A percentile compares a stretch with the other conserved stretches of the same genome.
These are phyloP conservation scores for Suhomyces chickasaworum DNA, from an alignment of 1,139 yeast genomes.

Conservation along the genomic window DNA sequence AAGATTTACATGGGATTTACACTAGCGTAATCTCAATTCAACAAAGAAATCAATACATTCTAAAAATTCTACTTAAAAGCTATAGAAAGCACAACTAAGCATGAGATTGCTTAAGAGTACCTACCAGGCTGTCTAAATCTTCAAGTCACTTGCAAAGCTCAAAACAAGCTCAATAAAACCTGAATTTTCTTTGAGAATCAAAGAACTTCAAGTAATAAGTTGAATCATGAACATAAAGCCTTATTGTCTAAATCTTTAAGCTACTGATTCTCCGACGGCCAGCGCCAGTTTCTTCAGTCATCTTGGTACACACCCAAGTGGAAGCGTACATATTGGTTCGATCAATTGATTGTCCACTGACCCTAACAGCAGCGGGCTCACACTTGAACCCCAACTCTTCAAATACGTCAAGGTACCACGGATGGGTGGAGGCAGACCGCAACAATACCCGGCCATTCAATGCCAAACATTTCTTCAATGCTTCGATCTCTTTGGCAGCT, in stretches of 20 bases:
- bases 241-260: conserved; percentile 37
- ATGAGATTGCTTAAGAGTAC: no score
- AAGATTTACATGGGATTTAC: background rate
- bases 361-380: conserved; percentile 68
- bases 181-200: no score
- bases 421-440: conserved; percentile 71
- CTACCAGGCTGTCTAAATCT: no score
- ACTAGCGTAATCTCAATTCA: background rate
- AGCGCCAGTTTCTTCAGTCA: conserved; percentile 22
- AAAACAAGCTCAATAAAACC: no score
- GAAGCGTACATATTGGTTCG: conserved; percentile 87
- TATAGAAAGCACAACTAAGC: no score
- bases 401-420: conserved; percentile 76
- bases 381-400: conserved; percentile 68
- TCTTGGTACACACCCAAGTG: conserved; percentile 78
- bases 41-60: background rate
- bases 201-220: no score
- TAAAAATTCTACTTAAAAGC: background rate
- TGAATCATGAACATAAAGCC: no score
- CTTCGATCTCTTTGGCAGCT: conserved; percentile 66
- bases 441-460: conserved; percentile 74
- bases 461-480: conserved; percentile 62
- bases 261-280: conserved; percentile 43
- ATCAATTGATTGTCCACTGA: conserved; percentile 65
- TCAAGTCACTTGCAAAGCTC: no score